Evolutionary conservation across 352 stramenopile species (phyloP), one percentile per base, ranked within the genome.

Genomic region (Globisporangium echinulatum): DNA sequence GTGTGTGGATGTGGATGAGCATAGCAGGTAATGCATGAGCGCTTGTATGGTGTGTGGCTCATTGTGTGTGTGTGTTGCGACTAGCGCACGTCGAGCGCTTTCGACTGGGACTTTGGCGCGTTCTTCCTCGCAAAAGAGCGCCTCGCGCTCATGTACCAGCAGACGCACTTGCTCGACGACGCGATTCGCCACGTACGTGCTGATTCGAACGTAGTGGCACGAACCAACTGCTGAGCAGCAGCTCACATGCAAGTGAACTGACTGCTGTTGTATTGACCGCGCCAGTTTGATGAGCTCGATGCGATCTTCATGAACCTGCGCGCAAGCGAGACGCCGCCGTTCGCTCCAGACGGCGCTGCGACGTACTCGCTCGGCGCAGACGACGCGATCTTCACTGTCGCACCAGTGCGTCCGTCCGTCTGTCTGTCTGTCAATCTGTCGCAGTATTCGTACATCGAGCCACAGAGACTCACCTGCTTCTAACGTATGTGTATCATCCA

Each of bases 91-190:
- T 14, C 69, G 7, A 70, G 71, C 3, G 37, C 72, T 2, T 42
- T 67, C 0, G 74, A 67, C 3, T 95, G 85, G 85, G 71, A 95
- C 56, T 92, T 92, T 66, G 74, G 82, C 19, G 72, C 79, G 5
- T 95, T 93, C 44, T 90, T 92, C 50, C 51, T 87, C 11, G 79
- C 82, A 5, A 94, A 94, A 56, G 85, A 94, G 44, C 70, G 69
- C 6, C 62, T 95, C 15, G 85, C 85, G 7, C 65, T 91, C 56
- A 88, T 92, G 78, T 95, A 93, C 59, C 82, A 90, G 60, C 83
- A 93, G 56, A 86, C 83, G 64, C 88, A 87, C 66, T 57, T 95
- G 5, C 75, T 90, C 8, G 85, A 95, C 53, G 83, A 94, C 54
- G 79, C 79, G 1, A 87, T 92, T 56, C 71, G 85, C 54, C 82